Conservation (phyloP, 257 asterid genomes). For the Linderniella brevidens region DNA sequence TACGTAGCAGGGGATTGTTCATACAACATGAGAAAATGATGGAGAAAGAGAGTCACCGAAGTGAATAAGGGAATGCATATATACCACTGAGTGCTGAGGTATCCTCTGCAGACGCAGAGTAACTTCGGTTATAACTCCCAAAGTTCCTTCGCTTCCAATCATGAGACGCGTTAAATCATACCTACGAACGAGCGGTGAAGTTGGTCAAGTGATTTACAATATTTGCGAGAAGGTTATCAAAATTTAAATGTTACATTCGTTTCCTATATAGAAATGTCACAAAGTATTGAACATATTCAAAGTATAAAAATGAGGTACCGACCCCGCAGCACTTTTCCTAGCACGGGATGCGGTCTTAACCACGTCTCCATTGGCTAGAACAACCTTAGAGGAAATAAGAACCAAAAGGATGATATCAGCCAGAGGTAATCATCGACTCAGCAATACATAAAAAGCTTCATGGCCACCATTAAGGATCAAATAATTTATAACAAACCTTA, state of each 20-base stretch:
- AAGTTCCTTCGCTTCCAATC: constrained; percentile 97
- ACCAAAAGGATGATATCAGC: constrained; percentile 11
- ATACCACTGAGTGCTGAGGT: constrained; percentile 85
- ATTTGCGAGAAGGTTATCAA: neutral
- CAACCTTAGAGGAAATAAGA: constrained; percentile 38
- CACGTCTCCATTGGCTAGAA: constrained; percentile 79
- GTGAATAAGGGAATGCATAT: constrained; percentile 11
- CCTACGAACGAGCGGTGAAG: constrained; percentile 25
- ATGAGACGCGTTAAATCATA: constrained; percentile 85
- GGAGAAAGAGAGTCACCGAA: constrained; percentile 10
- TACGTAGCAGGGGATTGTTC: too few species aligned
- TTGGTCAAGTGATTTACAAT: neutral
- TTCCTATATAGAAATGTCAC: too few species aligned
- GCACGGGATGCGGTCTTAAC: constrained; percentile 96
- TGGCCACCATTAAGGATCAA: too few species aligned
- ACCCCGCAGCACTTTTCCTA: constrained; percentile 99
- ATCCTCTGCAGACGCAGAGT: constrained; percentile 90
- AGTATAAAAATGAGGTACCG: constrained; percentile 13
- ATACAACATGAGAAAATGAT: neutral
- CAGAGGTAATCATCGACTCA: constrained; percentile 6
- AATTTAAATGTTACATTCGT: too few species aligned
- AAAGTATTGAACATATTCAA: too few species aligned
- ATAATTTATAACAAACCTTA: constrained; percentile 43
- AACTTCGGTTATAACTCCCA: constrained; percentile 90
- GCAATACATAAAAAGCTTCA: too few species aligned